Evolutionary conservation across 176 grass and related monocot species (phyloP).

Genomic region (Chloris gayana): DNA sequence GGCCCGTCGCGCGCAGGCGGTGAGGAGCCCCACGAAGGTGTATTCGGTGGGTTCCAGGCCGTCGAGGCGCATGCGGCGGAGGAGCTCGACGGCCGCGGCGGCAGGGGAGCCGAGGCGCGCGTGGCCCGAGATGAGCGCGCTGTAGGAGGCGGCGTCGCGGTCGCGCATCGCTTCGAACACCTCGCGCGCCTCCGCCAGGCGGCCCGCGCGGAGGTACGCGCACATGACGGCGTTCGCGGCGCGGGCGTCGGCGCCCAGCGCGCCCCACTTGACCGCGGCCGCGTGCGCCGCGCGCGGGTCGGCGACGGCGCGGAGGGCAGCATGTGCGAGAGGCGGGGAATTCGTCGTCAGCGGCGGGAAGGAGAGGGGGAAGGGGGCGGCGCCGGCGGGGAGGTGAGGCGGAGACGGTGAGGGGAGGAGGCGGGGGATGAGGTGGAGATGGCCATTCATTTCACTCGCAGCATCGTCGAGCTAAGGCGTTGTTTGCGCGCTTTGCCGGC

Average conservation of each 20-base stretch:
- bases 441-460: constrained; percentile 56
- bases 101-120: constrained; percentile 35
- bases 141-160: constrained; percentile 56
- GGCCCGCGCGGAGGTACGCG: constrained; percentile 52
- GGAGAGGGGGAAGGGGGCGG: constrained; percentile 6
- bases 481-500: not conserved
- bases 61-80: constrained; percentile 47
- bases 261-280: constrained; percentile 39
- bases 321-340: not conserved
- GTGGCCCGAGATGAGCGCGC: constrained; percentile 61
- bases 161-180: constrained; percentile 48
- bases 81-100: constrained; percentile 14
- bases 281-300: constrained; percentile 54
- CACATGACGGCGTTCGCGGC: constrained; percentile 54
- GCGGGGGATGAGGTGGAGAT: constrained; percentile 48
- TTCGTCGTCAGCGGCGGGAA: not conserved
- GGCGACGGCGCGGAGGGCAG: constrained; percentile 2
- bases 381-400: not conserved
- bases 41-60: constrained; percentile 53
- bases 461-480: not conserved
- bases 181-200: constrained; percentile 37
- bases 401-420: not conserved
- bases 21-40: constrained; percentile 67
- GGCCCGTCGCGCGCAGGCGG: constrained; percentile 55
- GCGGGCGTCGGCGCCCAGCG: constrained; percentile 14